Evolutionary conservation across 1,284 basidiomycete species (phyloP), one percentile per base, ranked within the genome.

Genomic region (Sporisorium graminicola): DNA sequence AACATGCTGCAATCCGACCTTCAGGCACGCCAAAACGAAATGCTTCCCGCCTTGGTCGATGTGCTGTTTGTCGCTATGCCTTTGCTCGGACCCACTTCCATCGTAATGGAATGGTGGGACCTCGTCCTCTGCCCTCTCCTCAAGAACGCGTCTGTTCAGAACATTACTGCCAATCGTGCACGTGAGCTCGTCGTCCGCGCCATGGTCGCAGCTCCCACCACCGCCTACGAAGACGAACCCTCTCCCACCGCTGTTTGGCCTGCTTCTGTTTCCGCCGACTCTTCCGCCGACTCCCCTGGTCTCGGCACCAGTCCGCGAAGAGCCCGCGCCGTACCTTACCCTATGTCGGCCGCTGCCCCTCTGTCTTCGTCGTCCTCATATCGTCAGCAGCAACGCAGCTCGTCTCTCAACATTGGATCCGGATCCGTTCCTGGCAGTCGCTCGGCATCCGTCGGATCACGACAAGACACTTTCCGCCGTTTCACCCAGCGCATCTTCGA

Each of bases 21-120:
- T 55, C 74, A 74, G 24, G 58, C 74, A 20, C 56, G 64, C 13
- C 73, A 72, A 24, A 50, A 66, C 22, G 46, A 59, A 4, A 76
- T 72, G 58, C 63, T 65, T 18, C 62, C 78, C 22, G 61, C 70
- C 12, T 29, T 82, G 13, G 71, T 81, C 63, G 79, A 74, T 26
- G 59, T 77, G 50, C 68, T 85, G 44, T 70, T 71, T 27, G 61
- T 61, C 7, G 47, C 80, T n/a, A 70, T 64, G 26, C 63, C 74
- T 10, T 47, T 84, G 16, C 54, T 84, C 14, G 75, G 71, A 14
- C 56, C 79, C 16, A 43, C 43, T 5, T 51, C 46, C 33, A 74
- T 85, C 31, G 71, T 82, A 2, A 61, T 74, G 59, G 70, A 80
- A 49, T 85, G 84, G 84, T 84, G 80, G 78, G 82, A 82, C 35